Percentiles rank a stretch among this genome's conserved stretches.
phyloP scores from a whole-genome alignment of 345 rosid genomes.

The Camelina neglecta region DNA sequence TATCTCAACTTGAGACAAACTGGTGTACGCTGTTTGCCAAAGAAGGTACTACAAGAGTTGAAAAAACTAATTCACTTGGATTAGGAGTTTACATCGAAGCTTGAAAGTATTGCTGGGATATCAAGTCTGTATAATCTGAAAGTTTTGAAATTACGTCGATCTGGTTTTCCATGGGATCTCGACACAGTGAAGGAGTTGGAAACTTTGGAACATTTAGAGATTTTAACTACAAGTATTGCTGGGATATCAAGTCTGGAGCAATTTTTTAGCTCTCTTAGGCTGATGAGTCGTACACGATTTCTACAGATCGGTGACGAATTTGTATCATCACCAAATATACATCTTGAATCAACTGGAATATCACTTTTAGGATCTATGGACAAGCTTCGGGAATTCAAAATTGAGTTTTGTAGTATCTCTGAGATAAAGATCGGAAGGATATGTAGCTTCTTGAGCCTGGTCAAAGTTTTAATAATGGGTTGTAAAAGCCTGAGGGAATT shows the following conservation, averaged over 20 bases:
- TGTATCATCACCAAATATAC: neutral
- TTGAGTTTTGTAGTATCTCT: accelerated
- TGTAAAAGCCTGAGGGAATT: neutral
- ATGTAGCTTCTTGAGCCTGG: conserved; percentile 19
- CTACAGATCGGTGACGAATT: neutral
- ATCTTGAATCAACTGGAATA: neutral
- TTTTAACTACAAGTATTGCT: neutral
- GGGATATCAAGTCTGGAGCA: too few species aligned
- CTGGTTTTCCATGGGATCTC: neutral
- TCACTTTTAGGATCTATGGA: neutral
- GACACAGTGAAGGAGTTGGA: neutral
- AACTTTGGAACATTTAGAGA: neutral
- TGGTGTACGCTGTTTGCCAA: neutral
- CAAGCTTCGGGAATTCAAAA: neutral
- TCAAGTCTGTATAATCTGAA: conserved; percentile 1
- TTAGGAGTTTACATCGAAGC: accelerated
- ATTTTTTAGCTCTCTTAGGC: neutral
- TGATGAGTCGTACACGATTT: neutral
- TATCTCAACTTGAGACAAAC: too few species aligned
- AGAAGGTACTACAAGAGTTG: neutral
- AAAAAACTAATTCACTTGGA: conserved; percentile 1
- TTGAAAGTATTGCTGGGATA: neutral
- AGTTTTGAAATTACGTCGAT: neutral
- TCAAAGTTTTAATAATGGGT: accelerated
- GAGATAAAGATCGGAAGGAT: conserved; percentile 15